phyloP scores from a whole-genome alignment of 805 yeast genomes.

The Sungouiella blattae region DNA sequence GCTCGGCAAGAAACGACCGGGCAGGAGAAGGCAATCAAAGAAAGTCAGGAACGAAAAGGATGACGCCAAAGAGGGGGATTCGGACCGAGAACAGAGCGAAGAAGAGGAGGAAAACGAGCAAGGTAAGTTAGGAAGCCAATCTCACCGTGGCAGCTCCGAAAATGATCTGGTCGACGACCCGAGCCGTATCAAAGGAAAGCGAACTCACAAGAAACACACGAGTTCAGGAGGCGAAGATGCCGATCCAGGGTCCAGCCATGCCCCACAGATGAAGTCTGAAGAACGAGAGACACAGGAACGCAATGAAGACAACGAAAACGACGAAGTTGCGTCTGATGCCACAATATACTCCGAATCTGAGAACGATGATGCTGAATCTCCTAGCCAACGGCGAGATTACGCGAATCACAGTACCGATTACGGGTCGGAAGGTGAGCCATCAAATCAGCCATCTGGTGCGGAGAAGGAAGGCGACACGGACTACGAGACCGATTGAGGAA shows the following conservation, averaged over 20 bases:
- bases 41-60: neutral
- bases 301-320: neutral
- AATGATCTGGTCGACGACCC: too few relatives aligned
- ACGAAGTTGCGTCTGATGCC: neutral
- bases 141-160: neutral
- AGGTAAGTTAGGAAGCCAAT: neutral
- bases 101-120: neutral
- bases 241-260: too few relatives aligned
- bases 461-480: neutral
- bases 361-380: neutral
- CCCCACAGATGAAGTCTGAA: conserved; percentile 4
- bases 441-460: too few relatives aligned
- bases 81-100: conserved; percentile 1
- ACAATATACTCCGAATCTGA: neutral
- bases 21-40: neutral
- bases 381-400: too few relatives aligned
- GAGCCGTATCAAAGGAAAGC: too few relatives aligned
- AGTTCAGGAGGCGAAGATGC: too few relatives aligned
- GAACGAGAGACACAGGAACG: neutral
- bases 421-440: neutral
- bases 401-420: conserved; percentile 2
- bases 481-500: neutral
- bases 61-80: conserved; percentile 2
- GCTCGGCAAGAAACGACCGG: neutral
- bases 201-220: too few relatives aligned